Percentiles rank a stretch among this genome's conserved stretches.
These are phyloP conservation scores for Quercus robur DNA, from an alignment of 306 rosid genomes.

Conservation along the genomic window DNA sequence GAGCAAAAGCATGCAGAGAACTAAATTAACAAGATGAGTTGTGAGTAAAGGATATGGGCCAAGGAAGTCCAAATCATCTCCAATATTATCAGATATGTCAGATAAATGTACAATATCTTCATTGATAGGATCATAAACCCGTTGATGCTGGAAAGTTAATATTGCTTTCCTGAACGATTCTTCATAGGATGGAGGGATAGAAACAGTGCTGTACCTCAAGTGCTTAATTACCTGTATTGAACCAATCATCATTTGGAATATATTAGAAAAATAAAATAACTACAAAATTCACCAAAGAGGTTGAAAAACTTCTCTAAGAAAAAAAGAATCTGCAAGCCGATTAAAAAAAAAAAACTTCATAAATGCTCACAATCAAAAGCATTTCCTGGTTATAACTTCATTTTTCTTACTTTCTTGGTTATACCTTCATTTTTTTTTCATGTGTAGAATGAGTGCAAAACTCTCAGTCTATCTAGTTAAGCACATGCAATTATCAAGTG, in stretches of 20 bases:
- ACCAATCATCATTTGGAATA: constrained; percentile 24
- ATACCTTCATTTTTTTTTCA: not conserved
- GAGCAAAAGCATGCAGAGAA: constrained; percentile 6
- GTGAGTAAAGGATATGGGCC: constrained; percentile 87
- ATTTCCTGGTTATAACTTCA: not conserved
- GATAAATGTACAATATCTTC: constrained; percentile 73
- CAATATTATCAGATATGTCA: constrained; percentile 38
- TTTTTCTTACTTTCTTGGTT: not conserved
- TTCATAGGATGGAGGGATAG: constrained; percentile 78
- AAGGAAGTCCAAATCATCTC: constrained; percentile 68
- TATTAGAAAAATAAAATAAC: constrained; percentile 14
- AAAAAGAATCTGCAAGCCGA: not conserved
- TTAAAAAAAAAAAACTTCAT: not conserved
- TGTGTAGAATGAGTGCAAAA: not conserved
- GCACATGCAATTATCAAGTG: not conserved
- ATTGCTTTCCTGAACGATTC: constrained; percentile 86
- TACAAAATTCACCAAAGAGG: not conserved
- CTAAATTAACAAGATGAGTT: constrained; percentile 1
- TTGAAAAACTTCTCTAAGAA: not conserved
- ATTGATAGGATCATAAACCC: constrained; percentile 68
- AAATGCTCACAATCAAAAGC: not conserved
- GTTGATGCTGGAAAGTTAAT: constrained; percentile 79
- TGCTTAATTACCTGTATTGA: constrained; percentile 77
- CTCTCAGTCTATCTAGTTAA: not conserved
- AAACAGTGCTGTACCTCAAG: constrained; percentile 66